Evolutionary conservation across 768 basidiomycete genomes (phyloP), one percentile per base, ranked within the genome.

Genomic region (Sarcodon sp.): DNA sequence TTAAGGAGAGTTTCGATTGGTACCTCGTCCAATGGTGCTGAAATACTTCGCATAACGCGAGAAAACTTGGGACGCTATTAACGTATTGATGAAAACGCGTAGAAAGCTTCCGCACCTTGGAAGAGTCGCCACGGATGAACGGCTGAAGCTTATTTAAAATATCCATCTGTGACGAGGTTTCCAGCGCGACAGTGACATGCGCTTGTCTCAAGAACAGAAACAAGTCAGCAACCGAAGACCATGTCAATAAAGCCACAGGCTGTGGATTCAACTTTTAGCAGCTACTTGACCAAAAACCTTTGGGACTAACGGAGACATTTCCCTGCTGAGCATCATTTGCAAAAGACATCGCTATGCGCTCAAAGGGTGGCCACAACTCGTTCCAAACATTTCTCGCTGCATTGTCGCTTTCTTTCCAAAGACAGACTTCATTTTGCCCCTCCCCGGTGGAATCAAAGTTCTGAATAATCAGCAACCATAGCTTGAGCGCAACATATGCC

Each of bases 301-400:
- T 27, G 21, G 4, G 1, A 54, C 60, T 43, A 43, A 66, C 65
- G 39, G 54, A 51, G 33, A 53, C 54, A 32, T 55, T 58, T 31
- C 70, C 70, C 33, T 64, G 62, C 45, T 67, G 67, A 12, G 64
- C 63, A 48, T 78, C 77, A 3, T 54, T 58, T 53, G 79, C 76
- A 35, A 83, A 66, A 1, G 69, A 65, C 36, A 64, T 56, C 11
- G 80, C 56, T 34, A 83, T 65, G 10, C 61, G 61, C 53, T 80
- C 80, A 48, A 83, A 84, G 1, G 79, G 71, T 1, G 82, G 75
- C 84, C 83, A 88, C 7, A 88, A 59, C 54, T 84, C 80, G 55
- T 83, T 85, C 85, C 85, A 88, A 8, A 86, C 69, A 37, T 61
- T 64, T 36, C 66, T 61, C 16, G 70, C 58, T 13, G 64, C 15